These are phyloP conservation scores for Aspergillus sp. DNA, from an alignment of 2,329 filamentous ascomycete species.

Conservation along the genomic window DNA sequence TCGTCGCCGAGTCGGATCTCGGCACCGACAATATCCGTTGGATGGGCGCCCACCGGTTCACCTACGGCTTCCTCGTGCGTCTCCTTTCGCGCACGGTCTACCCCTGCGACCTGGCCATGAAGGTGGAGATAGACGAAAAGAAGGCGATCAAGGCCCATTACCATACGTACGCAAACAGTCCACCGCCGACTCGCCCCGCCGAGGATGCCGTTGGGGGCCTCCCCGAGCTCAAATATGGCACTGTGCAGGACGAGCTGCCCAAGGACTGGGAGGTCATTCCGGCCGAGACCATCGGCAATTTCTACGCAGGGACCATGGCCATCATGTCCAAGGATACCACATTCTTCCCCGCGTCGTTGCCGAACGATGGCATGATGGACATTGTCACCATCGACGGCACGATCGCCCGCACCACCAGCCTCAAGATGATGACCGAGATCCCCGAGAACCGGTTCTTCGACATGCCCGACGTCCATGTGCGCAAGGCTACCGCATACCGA, in stretches of 20 bases:
- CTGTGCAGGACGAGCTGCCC: conserved; percentile 72
- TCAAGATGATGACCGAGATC: conserved; percentile 69
- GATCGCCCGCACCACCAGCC: conserved; percentile 62
- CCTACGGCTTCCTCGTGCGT: conserved; percentile 75
- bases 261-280: conserved; percentile 71
- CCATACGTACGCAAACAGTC: conserved; percentile 45
- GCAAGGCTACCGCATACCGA: conserved; percentile 83
- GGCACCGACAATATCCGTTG: conserved; percentile 88
- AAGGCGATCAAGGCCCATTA: conserved; percentile 71
- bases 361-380: conserved; percentile 83
- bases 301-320: conserved; percentile 93
- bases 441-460: conserved; percentile 77
- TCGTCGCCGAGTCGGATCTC: conserved; percentile 86
- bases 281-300: conserved; percentile 78
- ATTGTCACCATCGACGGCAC: conserved; percentile 77
- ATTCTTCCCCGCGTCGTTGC: conserved; percentile 77
- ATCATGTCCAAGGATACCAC: conserved; percentile 84
- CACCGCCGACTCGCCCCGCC: conserved; percentile 17
- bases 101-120: conserved; percentile 83
- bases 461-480: conserved; percentile 71
- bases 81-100: conserved; percentile 75
- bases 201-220: conserved; percentile 53
- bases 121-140: conserved; percentile 77
- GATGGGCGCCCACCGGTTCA: conserved; percentile 87
- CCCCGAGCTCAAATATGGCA: conserved; percentile 75